Evolutionary conservation across 1,284 basidiomycete species (phyloP).

Genomic region (Sphaerobolus stellatus): DNA sequence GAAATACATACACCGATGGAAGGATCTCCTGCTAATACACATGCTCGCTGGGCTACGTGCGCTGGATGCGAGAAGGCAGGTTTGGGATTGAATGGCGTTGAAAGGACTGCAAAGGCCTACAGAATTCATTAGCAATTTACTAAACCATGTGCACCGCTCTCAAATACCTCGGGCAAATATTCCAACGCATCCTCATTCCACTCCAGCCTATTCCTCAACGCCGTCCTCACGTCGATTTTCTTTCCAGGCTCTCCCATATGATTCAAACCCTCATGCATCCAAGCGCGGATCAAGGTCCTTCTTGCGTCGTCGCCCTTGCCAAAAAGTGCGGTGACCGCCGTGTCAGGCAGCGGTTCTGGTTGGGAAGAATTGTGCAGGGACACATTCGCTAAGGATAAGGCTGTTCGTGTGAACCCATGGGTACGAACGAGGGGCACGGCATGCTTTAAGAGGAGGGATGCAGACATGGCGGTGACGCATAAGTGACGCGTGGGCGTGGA

Average conservation of each 20-base stretch:
- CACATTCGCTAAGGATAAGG: constrained; percentile 65
- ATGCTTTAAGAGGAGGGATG: too few species aligned
- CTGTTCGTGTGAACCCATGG: constrained; percentile 70
- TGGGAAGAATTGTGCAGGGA: constrained; percentile 47
- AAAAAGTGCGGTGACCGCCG: constrained; percentile 70
- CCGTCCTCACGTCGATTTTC: constrained; percentile 42
- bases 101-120: constrained; percentile 65
- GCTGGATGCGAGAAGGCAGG: constrained; percentile 60
- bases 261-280: constrained; percentile 63
- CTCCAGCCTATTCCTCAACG: constrained; percentile 52
- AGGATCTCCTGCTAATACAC: constrained; percentile 50
- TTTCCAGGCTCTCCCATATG: constrained; percentile 41
- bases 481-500: too few species aligned
- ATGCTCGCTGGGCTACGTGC: constrained; percentile 66
- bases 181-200: constrained; percentile 64
- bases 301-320: constrained; percentile 66
- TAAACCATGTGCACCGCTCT: not conserved
- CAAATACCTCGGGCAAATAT: constrained; percentile 61
- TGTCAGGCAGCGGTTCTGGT: constrained; percentile 60
- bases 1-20: constrained; percentile 50
- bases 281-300: constrained; percentile 61
- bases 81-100: constrained; percentile 57
- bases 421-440: constrained; percentile 60
- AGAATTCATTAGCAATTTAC: not conserved
- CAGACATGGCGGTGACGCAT: too few species aligned